These are phyloP conservation scores for Stygiomarasmius scandens DNA, from an alignment of 1,284 basidiomycete species.

Conservation along the genomic window DNA sequence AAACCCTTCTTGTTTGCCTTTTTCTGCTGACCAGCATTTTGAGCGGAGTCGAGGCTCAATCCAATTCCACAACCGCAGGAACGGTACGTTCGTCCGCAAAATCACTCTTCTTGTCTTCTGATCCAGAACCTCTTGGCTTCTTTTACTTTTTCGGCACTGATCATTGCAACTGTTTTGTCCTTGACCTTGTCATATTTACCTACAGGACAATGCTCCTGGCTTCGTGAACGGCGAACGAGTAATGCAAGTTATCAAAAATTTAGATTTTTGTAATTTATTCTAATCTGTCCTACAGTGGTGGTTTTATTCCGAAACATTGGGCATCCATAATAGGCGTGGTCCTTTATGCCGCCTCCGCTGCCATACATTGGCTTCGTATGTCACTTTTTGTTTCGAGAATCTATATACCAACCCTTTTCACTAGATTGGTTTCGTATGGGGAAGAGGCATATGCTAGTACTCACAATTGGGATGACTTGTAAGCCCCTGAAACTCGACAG, in stretches of 20 bases:
- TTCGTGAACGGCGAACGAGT: background rate
- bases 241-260: background rate
- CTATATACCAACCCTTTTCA: background rate
- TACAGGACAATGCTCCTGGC: no score
- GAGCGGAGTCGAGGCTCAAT: no score
- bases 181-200: no score
- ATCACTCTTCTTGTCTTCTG: no score
- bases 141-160: no score
- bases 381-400: background rate
- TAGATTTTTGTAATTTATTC: background rate
- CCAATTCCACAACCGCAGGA: no score
- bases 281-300: background rate
- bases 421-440: constrained; percentile 9
- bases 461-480: constrained; percentile 17
- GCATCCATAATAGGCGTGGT: constrained; percentile 10
- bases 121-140: no score
- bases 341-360: constrained; percentile 12
- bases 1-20: no score
- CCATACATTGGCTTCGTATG: constrained; percentile 18
- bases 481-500: background rate
- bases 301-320: constrained; percentile 10
- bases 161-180: no score
- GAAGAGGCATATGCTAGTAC: constrained; percentile 12
- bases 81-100: no score
- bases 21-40: no score